phyloP scores from a whole-genome alignment of 1,284 basidiomycete genomes.

The Schizopora paradoxa region DNA sequence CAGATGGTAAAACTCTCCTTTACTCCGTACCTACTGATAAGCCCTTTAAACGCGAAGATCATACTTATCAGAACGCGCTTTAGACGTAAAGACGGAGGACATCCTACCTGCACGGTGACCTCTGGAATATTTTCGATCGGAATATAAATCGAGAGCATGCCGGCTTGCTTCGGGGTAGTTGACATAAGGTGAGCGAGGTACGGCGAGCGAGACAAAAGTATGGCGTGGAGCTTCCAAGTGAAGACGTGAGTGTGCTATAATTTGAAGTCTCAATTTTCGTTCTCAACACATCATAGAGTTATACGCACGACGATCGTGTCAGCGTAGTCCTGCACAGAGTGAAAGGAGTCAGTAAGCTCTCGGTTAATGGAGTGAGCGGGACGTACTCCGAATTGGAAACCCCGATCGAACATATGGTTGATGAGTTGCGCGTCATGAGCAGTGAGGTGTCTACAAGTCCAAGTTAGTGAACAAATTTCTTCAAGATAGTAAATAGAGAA shows the following conservation, averaged over 20 bases:
- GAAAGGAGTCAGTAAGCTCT: slow-evolving; percentile 11
- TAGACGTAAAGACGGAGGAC: background rate
- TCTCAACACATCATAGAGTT: slow-evolving; percentile 16
- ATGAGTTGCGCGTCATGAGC: slow-evolving; percentile 68
- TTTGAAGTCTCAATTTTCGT: slow-evolving; percentile 19
- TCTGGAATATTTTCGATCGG: slow-evolving; percentile 72
- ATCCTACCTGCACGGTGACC: slow-evolving; percentile 74
- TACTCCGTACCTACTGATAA: slow-evolving; percentile 56
- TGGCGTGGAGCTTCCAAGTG: slow-evolving; percentile 69
- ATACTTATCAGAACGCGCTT: background rate
- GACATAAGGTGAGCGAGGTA: slow-evolving; percentile 82
- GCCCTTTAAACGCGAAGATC: slow-evolving; percentile 40
- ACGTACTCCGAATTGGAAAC: slow-evolving; percentile 69
- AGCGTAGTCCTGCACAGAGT: slow-evolving; percentile 58
- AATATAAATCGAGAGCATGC: slow-evolving; percentile 65
- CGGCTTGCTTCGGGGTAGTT: slow-evolving; percentile 56
- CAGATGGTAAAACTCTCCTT: no score
- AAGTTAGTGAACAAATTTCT: no score
- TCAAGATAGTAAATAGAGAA: no score
- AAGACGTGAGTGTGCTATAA: slow-evolving; percentile 68
- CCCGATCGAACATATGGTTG: slow-evolving; percentile 68
- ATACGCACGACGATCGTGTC: slow-evolving; percentile 68
- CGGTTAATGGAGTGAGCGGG: slow-evolving; percentile 15
- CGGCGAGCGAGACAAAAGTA: slow-evolving; percentile 81
- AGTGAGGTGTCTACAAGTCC: slow-evolving; percentile 38